Evolutionary conservation across 2,329 filamentous ascomycete genomes (phyloP).

Genomic region (Aspergillus sp.): DNA sequence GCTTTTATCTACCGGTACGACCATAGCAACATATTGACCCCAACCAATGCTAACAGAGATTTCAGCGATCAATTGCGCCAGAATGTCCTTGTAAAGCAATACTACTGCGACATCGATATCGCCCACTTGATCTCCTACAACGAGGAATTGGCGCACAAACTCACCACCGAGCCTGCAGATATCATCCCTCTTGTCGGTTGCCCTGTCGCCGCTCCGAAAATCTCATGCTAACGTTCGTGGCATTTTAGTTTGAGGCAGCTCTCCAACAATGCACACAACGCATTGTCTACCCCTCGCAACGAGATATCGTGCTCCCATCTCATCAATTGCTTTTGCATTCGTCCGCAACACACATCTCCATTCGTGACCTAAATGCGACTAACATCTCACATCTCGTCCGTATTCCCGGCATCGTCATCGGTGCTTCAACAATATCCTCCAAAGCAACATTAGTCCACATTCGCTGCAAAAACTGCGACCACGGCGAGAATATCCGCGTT

Average conservation of each 20-base stretch:
- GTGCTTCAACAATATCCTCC: constrained; percentile 93
- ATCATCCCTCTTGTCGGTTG: constrained; percentile 83
- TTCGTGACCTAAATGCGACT: constrained; percentile 89
- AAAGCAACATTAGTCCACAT: constrained; percentile 88
- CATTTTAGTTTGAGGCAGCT: constrained; percentile 79
- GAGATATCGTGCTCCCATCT: constrained; percentile 73
- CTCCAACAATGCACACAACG: constrained; percentile 89
- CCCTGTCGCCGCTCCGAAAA: not conserved
- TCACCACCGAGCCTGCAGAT: constrained; percentile 87
- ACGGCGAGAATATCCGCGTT: constrained; percentile 71
- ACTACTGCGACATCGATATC: constrained; percentile 95
- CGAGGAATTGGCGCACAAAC: constrained; percentile 87
- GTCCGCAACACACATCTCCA: constrained; percentile 85
- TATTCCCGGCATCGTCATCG: constrained; percentile 96
- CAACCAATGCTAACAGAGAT: not conserved
- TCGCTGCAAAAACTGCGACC: constrained; percentile 83
- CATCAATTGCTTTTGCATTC: constrained; percentile 96
- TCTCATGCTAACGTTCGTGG: not conserved
- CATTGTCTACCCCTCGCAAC: constrained; percentile 82
- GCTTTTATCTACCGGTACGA: constrained; percentile 86
- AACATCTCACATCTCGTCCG: constrained; percentile 94
- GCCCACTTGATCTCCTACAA: constrained; percentile 95
- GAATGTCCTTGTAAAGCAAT: constrained; percentile 91
- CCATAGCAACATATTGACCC: constrained; percentile 3
- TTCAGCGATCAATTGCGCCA: constrained; percentile 89